Evolutionary conservation across 768 basidiomycete genomes (phyloP).

Genomic region (Boletus rubescentipes): DNA sequence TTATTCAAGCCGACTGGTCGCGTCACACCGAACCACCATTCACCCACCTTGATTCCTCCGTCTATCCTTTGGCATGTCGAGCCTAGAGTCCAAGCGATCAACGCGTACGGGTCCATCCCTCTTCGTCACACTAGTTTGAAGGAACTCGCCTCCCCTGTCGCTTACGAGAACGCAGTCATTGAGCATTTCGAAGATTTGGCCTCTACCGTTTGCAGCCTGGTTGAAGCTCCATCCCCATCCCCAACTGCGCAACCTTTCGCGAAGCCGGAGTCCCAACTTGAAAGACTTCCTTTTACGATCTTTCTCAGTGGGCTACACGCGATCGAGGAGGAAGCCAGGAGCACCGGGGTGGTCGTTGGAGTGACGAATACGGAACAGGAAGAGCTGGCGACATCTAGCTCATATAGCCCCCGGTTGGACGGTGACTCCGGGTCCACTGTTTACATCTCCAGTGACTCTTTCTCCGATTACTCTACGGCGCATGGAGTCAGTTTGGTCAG

Average conservation of each 20-base stretch:
- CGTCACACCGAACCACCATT: background rate
- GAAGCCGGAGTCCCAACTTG: background rate
- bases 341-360: background rate
- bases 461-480: background rate
- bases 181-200: background rate
- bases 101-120: background rate
- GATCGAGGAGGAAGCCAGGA: constrained; percentile 7
- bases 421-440: background rate
- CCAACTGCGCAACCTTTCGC: background rate
- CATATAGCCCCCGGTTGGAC: background rate
- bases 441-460: constrained; percentile 9
- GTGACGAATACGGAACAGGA: background rate
- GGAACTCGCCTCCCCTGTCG: background rate
- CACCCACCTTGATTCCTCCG: background rate
- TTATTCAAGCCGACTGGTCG: constrained; percentile 14
- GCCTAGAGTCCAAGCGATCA: background rate
- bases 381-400: background rate
- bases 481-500: background rate
- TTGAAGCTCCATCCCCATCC: background rate
- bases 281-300: background rate
- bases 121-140: background rate
- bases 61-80: background rate
- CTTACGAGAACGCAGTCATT: background rate
- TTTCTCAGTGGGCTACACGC: background rate
- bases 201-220: background rate